Conservation (phyloP, 495 filamentous ascomycete species). For the Aspergillus saccharolyticus region DNA sequence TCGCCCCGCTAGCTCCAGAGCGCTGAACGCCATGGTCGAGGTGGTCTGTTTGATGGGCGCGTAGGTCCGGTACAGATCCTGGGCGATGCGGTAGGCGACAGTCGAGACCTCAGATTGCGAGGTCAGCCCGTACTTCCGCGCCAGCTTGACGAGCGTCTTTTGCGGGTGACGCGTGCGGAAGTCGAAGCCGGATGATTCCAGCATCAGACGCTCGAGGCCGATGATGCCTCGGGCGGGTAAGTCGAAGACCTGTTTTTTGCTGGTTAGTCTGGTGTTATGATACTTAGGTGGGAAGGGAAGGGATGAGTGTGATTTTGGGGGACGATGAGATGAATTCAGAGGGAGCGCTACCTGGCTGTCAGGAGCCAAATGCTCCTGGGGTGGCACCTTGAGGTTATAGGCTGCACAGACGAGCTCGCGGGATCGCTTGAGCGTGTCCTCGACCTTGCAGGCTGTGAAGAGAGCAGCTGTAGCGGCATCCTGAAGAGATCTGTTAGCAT, state of each 20-base stretch:
- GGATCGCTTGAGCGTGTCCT: slow-evolving; percentile 96
- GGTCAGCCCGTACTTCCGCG: slow-evolving; percentile 45
- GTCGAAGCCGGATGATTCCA: slow-evolving; percentile 91
- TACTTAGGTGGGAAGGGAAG: not conserved
- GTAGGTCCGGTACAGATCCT: slow-evolving; percentile 90
- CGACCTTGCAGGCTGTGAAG: slow-evolving; percentile 92
- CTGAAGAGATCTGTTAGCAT: slow-evolving; percentile 23
- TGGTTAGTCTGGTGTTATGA: too few relatives aligned
- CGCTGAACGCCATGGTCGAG: slow-evolving; percentile 72
- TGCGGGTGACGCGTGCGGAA: slow-evolving; percentile 89
- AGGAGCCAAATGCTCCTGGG: slow-evolving; percentile 68
- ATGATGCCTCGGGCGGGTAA: slow-evolving; percentile 68
- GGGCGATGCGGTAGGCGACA: slow-evolving; percentile 70
- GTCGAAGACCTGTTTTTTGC: slow-evolving; percentile 65
- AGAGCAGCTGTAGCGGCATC: slow-evolving; percentile 85
- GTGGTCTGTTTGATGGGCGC: slow-evolving; percentile 83
- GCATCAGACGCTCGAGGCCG: slow-evolving; percentile 84
- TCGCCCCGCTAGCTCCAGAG: slow-evolving; percentile 72
- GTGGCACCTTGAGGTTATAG: slow-evolving; percentile 71
- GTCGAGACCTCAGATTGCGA: slow-evolving; percentile 51
- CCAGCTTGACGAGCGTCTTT: slow-evolving; percentile 72
- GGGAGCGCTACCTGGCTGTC: slow-evolving; percentile 64
- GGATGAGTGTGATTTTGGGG: not conserved
- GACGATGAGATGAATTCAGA: not conserved
- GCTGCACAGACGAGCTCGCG: slow-evolving; percentile 85